Base-by-base conservation (phyloP, 805 yeast genomes). In the Helenozyma baotianmanensis region DNA sequence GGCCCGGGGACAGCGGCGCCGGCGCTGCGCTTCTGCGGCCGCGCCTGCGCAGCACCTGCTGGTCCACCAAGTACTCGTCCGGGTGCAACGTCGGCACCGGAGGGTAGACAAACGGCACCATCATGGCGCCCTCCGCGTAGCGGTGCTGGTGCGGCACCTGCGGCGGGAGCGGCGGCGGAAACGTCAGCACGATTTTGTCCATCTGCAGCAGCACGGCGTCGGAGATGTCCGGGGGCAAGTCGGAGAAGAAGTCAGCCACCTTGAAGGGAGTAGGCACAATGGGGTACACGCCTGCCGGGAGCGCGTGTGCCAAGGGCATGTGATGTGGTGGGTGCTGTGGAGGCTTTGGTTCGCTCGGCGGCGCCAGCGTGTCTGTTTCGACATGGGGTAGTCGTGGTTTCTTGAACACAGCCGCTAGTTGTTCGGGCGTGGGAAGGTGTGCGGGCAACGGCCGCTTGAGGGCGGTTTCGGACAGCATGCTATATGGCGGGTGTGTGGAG, bases 81-180 rank as follows among this genome's bases (percentile, higher is more conserved):
- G 37, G 31, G n/a, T 30, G 21, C 6, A 64, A 43, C 4, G 53
- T 38, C 4, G 71, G 71, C 4, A 70, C 65, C 9, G 69, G 63
- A 2, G 72, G 72, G 39, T 47, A 66, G 5, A 66, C 60, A 38
- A 66, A 64, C 9, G 72, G 72, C 7, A 66, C 58, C 69, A 64
- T 62, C 2, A 64, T 17, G 19, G 19, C 50, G 0, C 71, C 70
- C 12, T 39, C 42, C 9, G 12, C 21, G 14, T 27, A 21, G 21
- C 25, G 21, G 25, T 23, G 5, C 26, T 17, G 13, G 9, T 29
- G 29, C 23, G 21, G 26, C 16, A 27, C 29, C 12, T 32, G 33
- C 6, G 71, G 71, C 11, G 71, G 65, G 13, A 50, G 32, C 4
- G 72, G 72, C 1, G 72, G 72, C 3, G 70, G 70, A 35, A 58